A percentile compares a stretch with the other conserved stretches of the same genome.
phyloP scores from a whole-genome alignment of 164 flowering plant species.

The Sedum album region DNA sequence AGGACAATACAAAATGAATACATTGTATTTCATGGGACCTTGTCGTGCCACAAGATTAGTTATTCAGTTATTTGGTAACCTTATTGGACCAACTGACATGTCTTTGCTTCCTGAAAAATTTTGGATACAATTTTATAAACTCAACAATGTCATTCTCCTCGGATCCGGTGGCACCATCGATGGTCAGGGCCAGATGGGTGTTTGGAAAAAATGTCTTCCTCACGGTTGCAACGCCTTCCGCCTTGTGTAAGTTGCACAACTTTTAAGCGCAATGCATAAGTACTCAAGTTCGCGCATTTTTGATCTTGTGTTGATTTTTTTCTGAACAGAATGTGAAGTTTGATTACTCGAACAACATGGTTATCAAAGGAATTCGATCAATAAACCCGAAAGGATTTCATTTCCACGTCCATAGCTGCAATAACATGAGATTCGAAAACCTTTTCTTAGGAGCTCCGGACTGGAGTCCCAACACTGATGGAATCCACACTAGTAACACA shows the following conservation, averaged over 20 bases:
- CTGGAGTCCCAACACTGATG: constrained; percentile 39
- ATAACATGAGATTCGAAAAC: constrained; percentile 12
- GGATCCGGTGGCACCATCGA: background rate
- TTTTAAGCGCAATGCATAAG: background rate
- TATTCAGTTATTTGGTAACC: background rate
- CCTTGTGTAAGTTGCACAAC: background rate
- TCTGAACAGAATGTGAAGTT: constrained; percentile 20
- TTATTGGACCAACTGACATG: constrained; percentile 4
- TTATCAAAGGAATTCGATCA: constrained; percentile 15
- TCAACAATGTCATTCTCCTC: background rate
- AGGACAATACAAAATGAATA: constrained; percentile 1
- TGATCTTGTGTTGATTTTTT: background rate
- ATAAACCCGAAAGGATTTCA: constrained; percentile 32
- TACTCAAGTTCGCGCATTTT: background rate
- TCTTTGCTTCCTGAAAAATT: background rate
- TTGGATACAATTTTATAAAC: background rate
- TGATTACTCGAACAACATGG: constrained; percentile 19
- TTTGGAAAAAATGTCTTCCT: constrained; percentile 3
- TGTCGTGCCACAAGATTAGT: background rate
- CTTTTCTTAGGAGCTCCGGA: constrained; percentile 19
- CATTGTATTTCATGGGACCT: constrained; percentile 7
- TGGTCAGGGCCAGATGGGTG: constrained; percentile 2
- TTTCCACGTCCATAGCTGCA: constrained; percentile 21
- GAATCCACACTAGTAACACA: constrained; percentile 24
- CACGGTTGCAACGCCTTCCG: background rate